A percentile compares a stretch with the other conserved stretches of the same genome.
Evolutionary conservation across 2,329 filamentous ascomycete species (phyloP).

Genomic region (Trichophyton equinum): DNA sequence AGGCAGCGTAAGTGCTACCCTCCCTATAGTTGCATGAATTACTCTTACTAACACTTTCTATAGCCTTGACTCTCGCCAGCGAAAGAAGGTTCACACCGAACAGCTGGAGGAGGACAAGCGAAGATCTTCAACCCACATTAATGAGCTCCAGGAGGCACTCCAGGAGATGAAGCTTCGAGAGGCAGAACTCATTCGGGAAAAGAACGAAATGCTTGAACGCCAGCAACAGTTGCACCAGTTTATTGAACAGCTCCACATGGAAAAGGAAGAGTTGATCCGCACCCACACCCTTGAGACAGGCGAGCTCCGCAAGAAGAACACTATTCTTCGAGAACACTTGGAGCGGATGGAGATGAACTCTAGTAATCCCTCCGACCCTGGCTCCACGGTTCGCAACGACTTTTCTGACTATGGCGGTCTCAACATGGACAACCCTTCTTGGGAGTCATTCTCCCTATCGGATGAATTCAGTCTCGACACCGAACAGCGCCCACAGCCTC

Average conservation of each 20-base stretch:
- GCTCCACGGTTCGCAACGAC: slow-evolving; percentile 48
- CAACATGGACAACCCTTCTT: slow-evolving; percentile 60
- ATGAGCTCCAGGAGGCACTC: slow-evolving; percentile 66
- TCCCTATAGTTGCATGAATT: slow-evolving; percentile 19
- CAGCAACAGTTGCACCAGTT: slow-evolving; percentile 63
- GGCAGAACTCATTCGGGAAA: slow-evolving; percentile 42
- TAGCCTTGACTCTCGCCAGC: slow-evolving; percentile 87
- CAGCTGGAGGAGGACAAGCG: slow-evolving; percentile 96
- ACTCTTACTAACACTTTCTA: slow-evolving; percentile 27
- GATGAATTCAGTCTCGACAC: slow-evolving; percentile 42
- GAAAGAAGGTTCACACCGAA: slow-evolving; percentile 97
- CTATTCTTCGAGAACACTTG: slow-evolving; percentile 58
- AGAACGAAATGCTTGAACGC: slow-evolving; percentile 52
- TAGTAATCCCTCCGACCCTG: slow-evolving; percentile 29
- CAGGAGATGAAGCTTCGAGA: slow-evolving; percentile 52
- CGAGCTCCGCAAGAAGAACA: slow-evolving; percentile 84
- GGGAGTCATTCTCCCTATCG: slow-evolving; percentile 72
- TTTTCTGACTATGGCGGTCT: slow-evolving; percentile 76
- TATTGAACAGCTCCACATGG: slow-evolving; percentile 62
- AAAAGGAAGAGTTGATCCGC: slow-evolving; percentile 86
- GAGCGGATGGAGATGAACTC: slow-evolving; percentile 34
- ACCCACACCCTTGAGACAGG: slow-evolving; percentile 80
- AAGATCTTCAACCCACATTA: slow-evolving; percentile 64
- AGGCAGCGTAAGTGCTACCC: slow-evolving; percentile 68
- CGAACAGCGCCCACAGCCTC: slow-evolving; percentile 25